These are phyloP conservation scores for Saccharomyces hybrid DNA, from an alignment of 1,139 yeast species.

Conservation along the genomic window DNA sequence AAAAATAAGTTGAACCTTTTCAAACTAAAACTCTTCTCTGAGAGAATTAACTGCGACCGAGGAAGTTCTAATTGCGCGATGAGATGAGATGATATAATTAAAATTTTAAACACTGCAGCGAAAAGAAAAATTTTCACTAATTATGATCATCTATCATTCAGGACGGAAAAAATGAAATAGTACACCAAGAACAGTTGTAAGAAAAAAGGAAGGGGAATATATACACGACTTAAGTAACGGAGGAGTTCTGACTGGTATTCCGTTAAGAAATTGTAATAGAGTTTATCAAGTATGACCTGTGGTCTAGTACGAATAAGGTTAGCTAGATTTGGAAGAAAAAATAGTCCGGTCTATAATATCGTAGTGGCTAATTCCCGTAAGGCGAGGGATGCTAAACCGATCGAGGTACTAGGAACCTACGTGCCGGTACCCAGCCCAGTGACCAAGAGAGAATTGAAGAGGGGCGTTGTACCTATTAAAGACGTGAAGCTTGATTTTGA, in stretches of 20 bases:
- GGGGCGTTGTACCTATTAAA: conserved; percentile 59
- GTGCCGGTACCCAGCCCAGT: conserved; percentile 75
- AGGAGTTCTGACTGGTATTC: neutral
- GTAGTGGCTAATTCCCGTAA: conserved; percentile 69
- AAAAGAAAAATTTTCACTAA: neutral
- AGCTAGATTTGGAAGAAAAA: conserved; percentile 87
- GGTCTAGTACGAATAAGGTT: conserved; percentile 66
- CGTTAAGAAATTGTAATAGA: neutral
- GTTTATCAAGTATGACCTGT: conserved; percentile 30
- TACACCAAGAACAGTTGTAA: neutral
- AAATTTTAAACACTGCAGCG: neutral
- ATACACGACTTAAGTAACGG: neutral
- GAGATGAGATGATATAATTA: neutral
- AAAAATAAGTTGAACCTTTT: neutral
- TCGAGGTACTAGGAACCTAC: conserved; percentile 92
- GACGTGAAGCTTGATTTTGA: conserved; percentile 78
- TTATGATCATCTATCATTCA: neutral
- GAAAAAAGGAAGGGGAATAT: neutral
- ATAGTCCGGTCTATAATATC: conserved; percentile 83
- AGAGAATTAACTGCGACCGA: neutral
- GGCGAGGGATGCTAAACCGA: conserved; percentile 79
- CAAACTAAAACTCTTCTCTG: neutral
- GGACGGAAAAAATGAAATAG: neutral
- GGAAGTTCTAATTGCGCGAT: neutral
- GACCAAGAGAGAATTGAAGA: conserved; percentile 46